Evolutionary conservation across 2,329 filamentous ascomycete genomes (phyloP), one percentile per base, ranked within the genome.

Genomic region (Penicillium sp.): DNA sequence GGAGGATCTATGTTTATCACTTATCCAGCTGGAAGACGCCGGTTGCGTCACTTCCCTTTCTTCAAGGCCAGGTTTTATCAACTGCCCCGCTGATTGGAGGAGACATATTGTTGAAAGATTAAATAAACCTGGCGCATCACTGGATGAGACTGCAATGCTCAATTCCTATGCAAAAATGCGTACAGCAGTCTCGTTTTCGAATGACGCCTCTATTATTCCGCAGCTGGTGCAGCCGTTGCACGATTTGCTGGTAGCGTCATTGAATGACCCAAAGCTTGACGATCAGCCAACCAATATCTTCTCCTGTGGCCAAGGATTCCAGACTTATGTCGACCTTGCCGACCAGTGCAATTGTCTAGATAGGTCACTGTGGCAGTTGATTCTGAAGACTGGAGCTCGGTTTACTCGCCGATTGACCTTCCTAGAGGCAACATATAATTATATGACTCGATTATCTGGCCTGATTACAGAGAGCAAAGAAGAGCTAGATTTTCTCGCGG

Each of bases 261-360:
- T 90, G 46, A 77, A 83, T 20, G 83, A 85, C 7, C 83, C 83
- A 1, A 81, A 81, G 5, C 79, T 80, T 11, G 72, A 84, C 52
- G 78, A 80, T 2, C 83, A 82, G 3, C 81, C 87, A 60, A 82
- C 87, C 66, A 82, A 84, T n/a, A 80, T 83, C 35, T 91, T 94
- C 62, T 88, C 90, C 50, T 80, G 87, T 57, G 89, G 88, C 9
- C 85, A 86, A 62, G 90, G 89, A 0, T 90, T 94, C 65, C 83
- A 83, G 57, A 83, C 87, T 4, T 90, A 91, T 63, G 78, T 90
- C 24, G 79, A 83, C 49, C 84, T 90, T 79, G 84, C 81, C 52
- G 81, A 79, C 59, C 78, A 80, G 3, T 76, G 82, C n/a, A 81
- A 78, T 1, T 77, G 81, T 12, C 70, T 86, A 5, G 85, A 90